Conservation (phyloP, 2,329 filamentous ascomycete species). For the Blumeriella jaapii region DNA sequence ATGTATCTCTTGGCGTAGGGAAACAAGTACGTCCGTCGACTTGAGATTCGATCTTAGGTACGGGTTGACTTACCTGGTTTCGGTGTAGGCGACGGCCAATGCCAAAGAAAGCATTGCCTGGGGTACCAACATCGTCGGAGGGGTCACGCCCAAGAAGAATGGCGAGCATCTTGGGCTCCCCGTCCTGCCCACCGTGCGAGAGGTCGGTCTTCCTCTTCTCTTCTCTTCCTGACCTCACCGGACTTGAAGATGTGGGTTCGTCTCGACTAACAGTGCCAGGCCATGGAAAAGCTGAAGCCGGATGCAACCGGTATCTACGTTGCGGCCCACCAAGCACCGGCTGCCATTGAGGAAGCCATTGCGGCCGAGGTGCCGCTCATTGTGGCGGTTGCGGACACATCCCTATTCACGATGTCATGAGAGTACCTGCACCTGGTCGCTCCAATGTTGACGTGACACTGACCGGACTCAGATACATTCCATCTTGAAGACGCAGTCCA, state of each 20-base stretch:
- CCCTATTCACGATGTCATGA: slow-evolving; percentile 59
- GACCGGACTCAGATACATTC: slow-evolving; percentile 43
- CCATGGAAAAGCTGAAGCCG: slow-evolving; percentile 58
- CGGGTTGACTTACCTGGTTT: no score
- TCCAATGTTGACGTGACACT: not conserved
- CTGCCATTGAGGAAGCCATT: slow-evolving; percentile 69
- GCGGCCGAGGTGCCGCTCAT: slow-evolving; percentile 67
- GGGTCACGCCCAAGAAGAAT: slow-evolving; percentile 59
- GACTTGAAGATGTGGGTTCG: no score
- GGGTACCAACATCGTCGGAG: slow-evolving; percentile 71
- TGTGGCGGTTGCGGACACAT: slow-evolving; percentile 68
- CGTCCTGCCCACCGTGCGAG: slow-evolving; percentile 55
- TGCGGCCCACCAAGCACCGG: slow-evolving; percentile 59
- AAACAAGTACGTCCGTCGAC: slow-evolving; percentile 23
- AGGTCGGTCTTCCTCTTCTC: slow-evolving; percentile 33
- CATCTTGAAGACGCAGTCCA: slow-evolving; percentile 57
- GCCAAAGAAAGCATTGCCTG: slow-evolving; percentile 65
- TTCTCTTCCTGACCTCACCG: no score
- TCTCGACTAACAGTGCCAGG: slow-evolving; percentile 30
- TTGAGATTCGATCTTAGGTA: not conserved
- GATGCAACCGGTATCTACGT: slow-evolving; percentile 74
- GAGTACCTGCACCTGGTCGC: slow-evolving; percentile 34
- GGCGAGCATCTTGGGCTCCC: slow-evolving; percentile 64
- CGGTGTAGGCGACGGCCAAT: slow-evolving; percentile 61
- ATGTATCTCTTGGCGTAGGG: slow-evolving; percentile 11